Conservation (phyloP, 331 rosid genomes). For the Quercus lobata region DNA sequence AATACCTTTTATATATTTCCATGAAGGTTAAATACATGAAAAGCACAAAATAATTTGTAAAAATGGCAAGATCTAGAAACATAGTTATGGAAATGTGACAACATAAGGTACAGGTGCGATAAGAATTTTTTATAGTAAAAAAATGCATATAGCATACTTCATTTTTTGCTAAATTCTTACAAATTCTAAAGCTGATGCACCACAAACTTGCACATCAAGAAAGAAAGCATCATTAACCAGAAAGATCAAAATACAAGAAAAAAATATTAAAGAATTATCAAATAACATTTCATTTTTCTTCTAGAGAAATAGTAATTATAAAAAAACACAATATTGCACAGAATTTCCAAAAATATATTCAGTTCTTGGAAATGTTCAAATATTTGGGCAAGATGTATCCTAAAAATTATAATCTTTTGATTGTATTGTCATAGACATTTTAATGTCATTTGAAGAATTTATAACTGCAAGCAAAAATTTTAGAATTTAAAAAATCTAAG, state of each 20-base stretch:
- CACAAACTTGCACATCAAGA: not conserved
- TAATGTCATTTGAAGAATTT: too few relatives aligned
- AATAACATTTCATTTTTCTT: not conserved
- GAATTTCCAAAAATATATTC: not conserved
- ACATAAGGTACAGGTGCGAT: not conserved
- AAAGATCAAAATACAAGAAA: not conserved
- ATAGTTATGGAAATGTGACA: not conserved
- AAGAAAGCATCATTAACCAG: not conserved
- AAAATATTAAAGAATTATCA: not conserved
- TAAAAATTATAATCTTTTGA: not conserved
- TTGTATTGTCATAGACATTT: too few relatives aligned
- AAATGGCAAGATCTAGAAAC: not conserved
- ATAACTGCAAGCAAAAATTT: too few relatives aligned
- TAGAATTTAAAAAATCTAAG: too few relatives aligned
- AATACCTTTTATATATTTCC: too few relatives aligned
- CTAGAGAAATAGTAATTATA: not conserved
- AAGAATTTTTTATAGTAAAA: not conserved
- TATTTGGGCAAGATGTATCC: not conserved
- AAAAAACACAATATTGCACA: not conserved
- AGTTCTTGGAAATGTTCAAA: not conserved
- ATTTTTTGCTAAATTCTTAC: not conserved
- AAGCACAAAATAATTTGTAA: not conserved
- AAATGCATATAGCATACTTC: not conserved
- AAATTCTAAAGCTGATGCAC: not conserved
- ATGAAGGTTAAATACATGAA: not conserved